Evolutionary conservation across 1,139 yeast genomes (phyloP), one percentile per base, ranked within the genome.

Genomic region (Ashbya aceris): DNA sequence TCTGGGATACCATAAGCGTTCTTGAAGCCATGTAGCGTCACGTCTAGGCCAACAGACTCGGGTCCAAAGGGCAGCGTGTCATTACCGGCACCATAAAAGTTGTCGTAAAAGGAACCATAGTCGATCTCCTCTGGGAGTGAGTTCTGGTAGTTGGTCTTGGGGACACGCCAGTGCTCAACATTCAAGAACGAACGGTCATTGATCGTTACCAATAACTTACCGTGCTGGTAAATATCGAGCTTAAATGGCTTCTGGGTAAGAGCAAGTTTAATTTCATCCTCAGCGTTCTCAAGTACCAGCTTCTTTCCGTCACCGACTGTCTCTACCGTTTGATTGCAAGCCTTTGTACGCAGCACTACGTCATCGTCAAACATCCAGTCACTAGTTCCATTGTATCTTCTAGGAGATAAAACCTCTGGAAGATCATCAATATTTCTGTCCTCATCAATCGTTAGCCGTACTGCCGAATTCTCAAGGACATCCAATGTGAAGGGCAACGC

Each of bases 1-100:
- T 91, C 98, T 0, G 98, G 97, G 40, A 91, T 82, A 17, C 99
- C 99, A 58, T 77, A 91, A 0, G 86, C 82, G 52, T 82, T 72
- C 8, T 68, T 61, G 53, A 71, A 81, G 0, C 76, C 78, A 4
- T 64, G 59, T 52, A 91, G 81, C 0, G 76, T 64, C 45, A 87
- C 72, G 60, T 91, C 99, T 35, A 84, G 49, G 0, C 82, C 96
- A 31, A 91, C 70, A 0, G 96, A 76, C 61, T 91, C 97, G 0
- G 98, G 97, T 0, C 99, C 98, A 37, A 84, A 68, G 7, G 86
- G 84, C 17, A 81, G 46, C 2, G 68, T 64, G 55, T 86, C 96
- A 8, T 54, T 61, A 35, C 65, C 69, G 2, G 83, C 73, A 53
- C 84, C 86, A 40, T 68, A 65, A 53, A 82, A 83, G 30, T 68